Conservation (phyloP, 345 rosid genomes). For the Eutrema heterophyllum region DNA sequence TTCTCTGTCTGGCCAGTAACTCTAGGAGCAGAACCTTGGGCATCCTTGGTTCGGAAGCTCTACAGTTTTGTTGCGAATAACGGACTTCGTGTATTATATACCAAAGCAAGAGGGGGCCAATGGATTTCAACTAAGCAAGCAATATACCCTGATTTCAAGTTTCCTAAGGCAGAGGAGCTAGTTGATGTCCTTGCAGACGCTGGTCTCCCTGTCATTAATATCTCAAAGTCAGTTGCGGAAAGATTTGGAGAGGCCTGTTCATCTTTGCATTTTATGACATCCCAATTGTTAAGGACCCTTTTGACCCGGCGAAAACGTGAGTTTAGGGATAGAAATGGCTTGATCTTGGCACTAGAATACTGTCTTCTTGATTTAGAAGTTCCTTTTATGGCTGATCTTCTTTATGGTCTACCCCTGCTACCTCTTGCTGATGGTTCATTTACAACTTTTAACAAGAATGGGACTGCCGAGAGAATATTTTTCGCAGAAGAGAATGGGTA, state of each 20-base stretch:
- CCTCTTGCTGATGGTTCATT: conserved; percentile 88
- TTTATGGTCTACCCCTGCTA: conserved; percentile 77
- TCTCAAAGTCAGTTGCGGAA: conserved; percentile 63
- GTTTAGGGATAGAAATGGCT: conserved; percentile 57
- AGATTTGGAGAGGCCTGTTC: conserved; percentile 69
- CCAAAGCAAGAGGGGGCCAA: conserved; percentile 90
- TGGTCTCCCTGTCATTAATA: conserved; percentile 67
- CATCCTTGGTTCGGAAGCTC: conserved; percentile 69
- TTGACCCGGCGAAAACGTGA: conserved; percentile 70
- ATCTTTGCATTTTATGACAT: conserved; percentile 68
- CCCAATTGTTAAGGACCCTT: conserved; percentile 64
- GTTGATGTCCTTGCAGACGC: conserved; percentile 74
- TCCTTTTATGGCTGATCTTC: conserved; percentile 43
- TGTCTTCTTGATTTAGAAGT: conserved; percentile 68
- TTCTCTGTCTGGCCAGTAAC: conserved; percentile 84
- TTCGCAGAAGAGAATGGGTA: conserved; percentile 62
- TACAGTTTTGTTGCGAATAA: conserved; percentile 61
- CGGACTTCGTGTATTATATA: conserved; percentile 68
- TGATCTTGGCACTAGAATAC: conserved; percentile 75
- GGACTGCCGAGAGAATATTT: conserved; percentile 73
- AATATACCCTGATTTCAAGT: conserved; percentile 79
- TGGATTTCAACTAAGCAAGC: conserved; percentile 94
- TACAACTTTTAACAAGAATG: conserved; percentile 66
- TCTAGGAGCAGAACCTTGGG: conserved; percentile 78
- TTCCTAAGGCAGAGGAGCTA: conserved; percentile 61